phyloP scores from a whole-genome alignment of 441 rosid genomes.

The Pelargonium myrrhifolium region DNA sequence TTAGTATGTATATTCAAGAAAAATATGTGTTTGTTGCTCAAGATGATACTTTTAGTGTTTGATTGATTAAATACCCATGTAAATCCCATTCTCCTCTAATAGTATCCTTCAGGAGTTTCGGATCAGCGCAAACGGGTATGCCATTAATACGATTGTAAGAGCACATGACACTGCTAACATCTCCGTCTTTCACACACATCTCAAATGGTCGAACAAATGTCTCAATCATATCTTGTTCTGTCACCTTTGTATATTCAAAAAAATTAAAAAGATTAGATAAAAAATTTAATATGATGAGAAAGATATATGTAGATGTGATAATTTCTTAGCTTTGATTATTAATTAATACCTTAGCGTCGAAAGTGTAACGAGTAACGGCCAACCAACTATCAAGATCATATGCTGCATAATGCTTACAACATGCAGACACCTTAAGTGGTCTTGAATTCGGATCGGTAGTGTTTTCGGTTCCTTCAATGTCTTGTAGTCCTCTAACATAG shows the following conservation, averaged over 20 bases:
- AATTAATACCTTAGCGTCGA: conserved; percentile 34
- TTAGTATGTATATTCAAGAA: too few relatives aligned
- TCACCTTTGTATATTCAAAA: conserved; percentile 22
- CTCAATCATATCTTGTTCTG: conserved; percentile 40
- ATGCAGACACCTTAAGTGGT: conserved; percentile 37
- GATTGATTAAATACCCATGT: conserved; percentile 23
- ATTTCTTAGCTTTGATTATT: too few relatives aligned
- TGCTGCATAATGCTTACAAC: conserved; percentile 48
- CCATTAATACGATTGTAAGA: conserved; percentile 39
- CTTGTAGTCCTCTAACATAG: conserved; percentile 43
- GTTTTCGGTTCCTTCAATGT: conserved; percentile 22
- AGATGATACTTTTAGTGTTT: too few relatives aligned
- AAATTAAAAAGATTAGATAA: too few relatives aligned
- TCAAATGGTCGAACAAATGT: conserved; percentile 40
- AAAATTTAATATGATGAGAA: too few relatives aligned
- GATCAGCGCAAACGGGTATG: conserved; percentile 39
- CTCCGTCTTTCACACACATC: conserved; percentile 43
- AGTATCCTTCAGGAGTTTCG: conserved; percentile 27
- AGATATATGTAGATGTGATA: too few relatives aligned
- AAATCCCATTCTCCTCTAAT: conserved; percentile 36
- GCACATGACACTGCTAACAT: conserved; percentile 50
- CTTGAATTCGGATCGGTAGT: conserved; percentile 11
- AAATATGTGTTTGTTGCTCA: too few relatives aligned
- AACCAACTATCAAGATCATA: conserved; percentile 42
- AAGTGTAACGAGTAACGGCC: conserved; percentile 31